A percentile compares a stretch with the other conserved stretches of the same genome.
phyloP scores from a whole-genome alignment of 805 yeast species.

The Saccharomycopsis amapae region DNA sequence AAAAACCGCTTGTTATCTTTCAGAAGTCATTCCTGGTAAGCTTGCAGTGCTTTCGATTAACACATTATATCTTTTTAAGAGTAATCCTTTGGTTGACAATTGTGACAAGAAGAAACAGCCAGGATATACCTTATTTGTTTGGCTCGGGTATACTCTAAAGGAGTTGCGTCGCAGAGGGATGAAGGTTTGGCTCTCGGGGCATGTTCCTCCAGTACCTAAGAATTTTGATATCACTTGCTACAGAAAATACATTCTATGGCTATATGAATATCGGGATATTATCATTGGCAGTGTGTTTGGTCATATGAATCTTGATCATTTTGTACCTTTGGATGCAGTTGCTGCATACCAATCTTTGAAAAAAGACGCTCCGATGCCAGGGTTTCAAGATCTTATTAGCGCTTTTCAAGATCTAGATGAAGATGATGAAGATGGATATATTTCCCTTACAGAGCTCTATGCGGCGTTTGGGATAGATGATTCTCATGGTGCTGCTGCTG shows the following conservation, averaged over 20 bases:
- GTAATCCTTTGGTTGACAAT: slow-evolving; percentile 76
- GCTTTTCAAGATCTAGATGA: slow-evolving; percentile 15
- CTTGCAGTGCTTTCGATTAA: slow-evolving; percentile 75
- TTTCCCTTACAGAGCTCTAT: slow-evolving; percentile 25
- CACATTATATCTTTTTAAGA: slow-evolving; percentile 65
- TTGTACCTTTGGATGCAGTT: slow-evolving; percentile 65
- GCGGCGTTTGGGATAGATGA: slow-evolving; percentile 22
- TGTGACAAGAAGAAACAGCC: slow-evolving; percentile 71
- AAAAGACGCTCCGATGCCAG: slow-evolving; percentile 21
- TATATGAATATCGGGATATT: slow-evolving; percentile 75
- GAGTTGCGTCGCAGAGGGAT: slow-evolving; percentile 66
- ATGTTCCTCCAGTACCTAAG: slow-evolving; percentile 80
- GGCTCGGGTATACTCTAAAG: slow-evolving; percentile 70
- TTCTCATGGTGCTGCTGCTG: slow-evolving; percentile 24
- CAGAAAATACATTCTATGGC: slow-evolving; percentile 72
- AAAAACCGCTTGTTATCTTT: slow-evolving; percentile 66
- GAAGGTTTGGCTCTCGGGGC: slow-evolving; percentile 86
- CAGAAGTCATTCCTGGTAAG: slow-evolving; percentile 72
- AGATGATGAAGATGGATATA: slow-evolving; percentile 15
- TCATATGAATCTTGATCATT: slow-evolving; percentile 87
- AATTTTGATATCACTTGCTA: slow-evolving; percentile 69
- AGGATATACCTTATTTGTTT: slow-evolving; percentile 66
- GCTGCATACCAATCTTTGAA: slow-evolving; percentile 48
- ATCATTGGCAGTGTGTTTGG: slow-evolving; percentile 81
- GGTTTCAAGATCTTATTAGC: slow-evolving; percentile 29